These are phyloP conservation scores for Peribolospora baueri DNA, from an alignment of 768 basidiomycete species.

Conservation along the genomic window DNA sequence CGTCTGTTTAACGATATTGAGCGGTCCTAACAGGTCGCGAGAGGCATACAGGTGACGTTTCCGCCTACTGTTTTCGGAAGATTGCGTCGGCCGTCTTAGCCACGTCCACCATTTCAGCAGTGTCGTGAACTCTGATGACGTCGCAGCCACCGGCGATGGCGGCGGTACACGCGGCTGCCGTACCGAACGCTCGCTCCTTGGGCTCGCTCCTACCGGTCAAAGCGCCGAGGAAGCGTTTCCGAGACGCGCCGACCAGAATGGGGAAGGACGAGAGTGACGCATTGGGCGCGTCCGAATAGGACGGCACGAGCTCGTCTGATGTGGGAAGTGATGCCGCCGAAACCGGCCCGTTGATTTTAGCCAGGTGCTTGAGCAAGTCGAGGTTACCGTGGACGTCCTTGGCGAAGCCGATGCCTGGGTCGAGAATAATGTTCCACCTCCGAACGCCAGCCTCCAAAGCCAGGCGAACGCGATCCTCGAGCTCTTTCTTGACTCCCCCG, in stretches of 20 bases:
- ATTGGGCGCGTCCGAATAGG: slow-evolving; percentile 2
- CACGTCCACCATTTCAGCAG: slow-evolving; percentile 45
- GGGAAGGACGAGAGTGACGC: slow-evolving; percentile 31
- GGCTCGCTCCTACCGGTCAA: slow-evolving; percentile 36
- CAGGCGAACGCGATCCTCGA: slow-evolving; percentile 39
- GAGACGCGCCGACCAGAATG: slow-evolving; percentile 46
- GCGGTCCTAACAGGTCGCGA: too few species aligned
- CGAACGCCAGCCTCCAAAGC: slow-evolving; percentile 50
- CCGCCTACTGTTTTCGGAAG: slow-evolving; percentile 9
- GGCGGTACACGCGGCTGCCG: slow-evolving; percentile 48
- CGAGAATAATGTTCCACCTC: slow-evolving; percentile 67
- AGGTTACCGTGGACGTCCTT: slow-evolving; percentile 56
- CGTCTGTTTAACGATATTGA: too few species aligned
- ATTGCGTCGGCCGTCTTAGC: slow-evolving; percentile 41
- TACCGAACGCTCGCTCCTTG: slow-evolving; percentile 49
- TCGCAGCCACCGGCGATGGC: slow-evolving; percentile 47
- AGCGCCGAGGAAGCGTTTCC: slow-evolving; percentile 59
- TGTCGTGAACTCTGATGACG: slow-evolving; percentile 63
- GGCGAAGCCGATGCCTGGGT: slow-evolving; percentile 88
- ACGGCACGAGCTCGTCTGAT: neutral
- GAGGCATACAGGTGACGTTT: too few species aligned
- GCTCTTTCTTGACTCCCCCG: slow-evolving; percentile 42
- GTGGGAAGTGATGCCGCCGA: slow-evolving; percentile 21
- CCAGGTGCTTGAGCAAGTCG: slow-evolving; percentile 33
- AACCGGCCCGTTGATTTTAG: slow-evolving; percentile 18